phyloP scores from a whole-genome alignment of 257 asterid species.

The Penstemon newberryi region DNA sequence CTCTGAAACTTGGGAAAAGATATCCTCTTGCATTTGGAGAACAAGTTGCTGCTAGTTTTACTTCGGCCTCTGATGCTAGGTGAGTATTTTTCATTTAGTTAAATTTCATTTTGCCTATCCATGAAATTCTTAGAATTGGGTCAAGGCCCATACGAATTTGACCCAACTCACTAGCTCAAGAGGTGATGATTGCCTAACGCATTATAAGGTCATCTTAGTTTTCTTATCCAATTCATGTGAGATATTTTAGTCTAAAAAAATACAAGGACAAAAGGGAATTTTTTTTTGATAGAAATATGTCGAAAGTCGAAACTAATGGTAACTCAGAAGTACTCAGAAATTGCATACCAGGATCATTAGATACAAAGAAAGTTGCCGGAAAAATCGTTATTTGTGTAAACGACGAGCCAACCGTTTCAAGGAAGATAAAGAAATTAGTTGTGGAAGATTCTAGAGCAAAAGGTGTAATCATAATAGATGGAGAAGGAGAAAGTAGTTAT shows the following conservation, averaged over 20 bases:
- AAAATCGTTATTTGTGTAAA: slow-evolving; percentile 64
- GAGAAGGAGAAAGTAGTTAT: slow-evolving; percentile 29
- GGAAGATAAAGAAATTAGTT: slow-evolving; percentile 54
- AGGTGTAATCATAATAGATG: slow-evolving; percentile 62
- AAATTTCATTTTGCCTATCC: not conserved
- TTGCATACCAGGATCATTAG: slow-evolving; percentile 69
- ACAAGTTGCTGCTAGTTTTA: slow-evolving; percentile 42
- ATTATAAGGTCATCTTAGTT: too few relatives aligned
- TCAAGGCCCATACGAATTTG: too few relatives aligned
- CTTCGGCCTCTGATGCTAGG: slow-evolving; percentile 62
- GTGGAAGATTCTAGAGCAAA: slow-evolving; percentile 61
- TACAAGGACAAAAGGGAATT: too few relatives aligned
- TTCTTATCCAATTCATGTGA: too few relatives aligned
- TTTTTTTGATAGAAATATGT: too few relatives aligned
- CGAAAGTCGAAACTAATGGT: too few relatives aligned
- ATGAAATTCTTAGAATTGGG: too few relatives aligned
- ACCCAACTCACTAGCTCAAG: too few relatives aligned
- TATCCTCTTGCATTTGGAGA: slow-evolving; percentile 63
- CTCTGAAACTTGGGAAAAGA: slow-evolving; percentile 29
- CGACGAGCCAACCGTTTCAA: slow-evolving; percentile 42
- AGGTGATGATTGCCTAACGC: too few relatives aligned
- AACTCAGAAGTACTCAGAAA: slow-evolving; percentile 37
- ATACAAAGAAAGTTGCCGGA: slow-evolving; percentile 51
- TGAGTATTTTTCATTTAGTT: slow-evolving; percentile 1
- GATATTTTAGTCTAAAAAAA: not conserved